Evolutionary conservation across 2,329 filamentous ascomycete genomes (phyloP), one percentile per base, ranked within the genome.

Genomic region (Balansia obtecta): DNA sequence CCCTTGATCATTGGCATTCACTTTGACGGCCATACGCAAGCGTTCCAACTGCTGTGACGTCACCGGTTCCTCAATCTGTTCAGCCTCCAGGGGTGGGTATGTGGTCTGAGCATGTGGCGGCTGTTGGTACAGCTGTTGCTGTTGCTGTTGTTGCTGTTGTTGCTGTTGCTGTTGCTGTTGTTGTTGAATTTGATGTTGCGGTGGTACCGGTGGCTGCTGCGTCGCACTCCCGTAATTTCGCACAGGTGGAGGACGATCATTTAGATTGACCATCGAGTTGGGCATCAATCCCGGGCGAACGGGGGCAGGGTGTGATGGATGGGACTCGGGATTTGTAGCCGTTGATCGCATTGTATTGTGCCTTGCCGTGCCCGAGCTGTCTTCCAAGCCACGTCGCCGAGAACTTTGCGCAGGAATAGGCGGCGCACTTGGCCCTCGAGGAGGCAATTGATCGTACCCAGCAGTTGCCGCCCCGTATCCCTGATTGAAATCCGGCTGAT

Each of bases 1-100:
- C 45, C 77, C 77, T 54, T 85, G 79, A 57, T 96, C 88, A 32
- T 75, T 74, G 0, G 89, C 81, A 53, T 89, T 86, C 27, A 72
- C 73, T 63, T 85, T 86, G 55, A 86, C 82, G 7, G 73, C 69
- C 58, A 79, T 78, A 33, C 87, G 82, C 9, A 97, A 70, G 20
- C 76, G 75, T 57, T 94, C 86, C 8, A 98, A 72, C 63, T 95
- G 87, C 42, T 86, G 80, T 2, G 77, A 70, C 0, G 90, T 95
- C 4, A 97, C 83, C 0, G 85, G 57, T 38, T 67, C 62, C n/a
- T 59, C 51, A 16, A 49, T 15, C 7, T 16, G 43, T 6, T 38
- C 52, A 12, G 42, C 18, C 22, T 53, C 52, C 6, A 49, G 41
- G 12, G 42, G 46, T 10, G 42, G 45, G 33, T 49, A 45, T n/a